phyloP scores from a whole-genome alignment of 495 filamentous ascomycete species.

The Darksidea phi region DNA sequence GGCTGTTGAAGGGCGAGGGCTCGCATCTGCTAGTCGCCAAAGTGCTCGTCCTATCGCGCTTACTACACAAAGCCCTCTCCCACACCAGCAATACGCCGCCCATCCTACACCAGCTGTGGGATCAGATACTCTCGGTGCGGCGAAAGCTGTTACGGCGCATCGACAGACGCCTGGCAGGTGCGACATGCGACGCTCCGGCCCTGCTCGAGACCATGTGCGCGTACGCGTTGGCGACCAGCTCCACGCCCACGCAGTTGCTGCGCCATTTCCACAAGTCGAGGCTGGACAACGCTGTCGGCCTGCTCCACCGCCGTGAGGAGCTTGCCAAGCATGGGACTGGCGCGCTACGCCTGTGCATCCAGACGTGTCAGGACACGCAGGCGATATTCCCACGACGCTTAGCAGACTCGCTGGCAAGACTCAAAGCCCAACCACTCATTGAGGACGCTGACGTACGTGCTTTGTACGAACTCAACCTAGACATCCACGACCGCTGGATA shows the following conservation, averaged over 20 bases:
- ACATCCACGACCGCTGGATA: slow-evolving; percentile 78
- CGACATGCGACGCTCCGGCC: slow-evolving; percentile 49
- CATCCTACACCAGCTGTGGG: slow-evolving; percentile 61
- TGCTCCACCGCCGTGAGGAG: slow-evolving; percentile 49
- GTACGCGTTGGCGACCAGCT: slow-evolving; percentile 78
- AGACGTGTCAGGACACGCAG: slow-evolving; percentile 75
- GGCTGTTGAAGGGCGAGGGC: slow-evolving; percentile 57
- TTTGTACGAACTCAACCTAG: slow-evolving; percentile 73
- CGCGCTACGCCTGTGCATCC: slow-evolving; percentile 68
- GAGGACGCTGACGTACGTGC: slow-evolving; percentile 63
- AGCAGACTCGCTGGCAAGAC: slow-evolving; percentile 62
- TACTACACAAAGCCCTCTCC: slow-evolving; percentile 66
- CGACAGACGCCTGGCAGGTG: slow-evolving; percentile 62
- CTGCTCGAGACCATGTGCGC: slow-evolving; percentile 74
- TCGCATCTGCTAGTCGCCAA: slow-evolving; percentile 71
- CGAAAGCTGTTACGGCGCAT: slow-evolving; percentile 63
- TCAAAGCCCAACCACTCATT: slow-evolving; percentile 70
- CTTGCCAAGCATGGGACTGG: slow-evolving; percentile 43
- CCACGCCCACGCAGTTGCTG: slow-evolving; percentile 76
- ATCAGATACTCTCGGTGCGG: slow-evolving; percentile 60
- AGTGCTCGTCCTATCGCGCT: slow-evolving; percentile 71
- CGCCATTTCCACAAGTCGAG: slow-evolving; percentile 78
- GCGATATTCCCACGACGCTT: slow-evolving; percentile 69
- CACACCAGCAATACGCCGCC: slow-evolving; percentile 51
- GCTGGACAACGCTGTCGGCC: slow-evolving; percentile 60